Conservation (phyloP, 441 rosid species). For the Populus tomentosa region DNA sequence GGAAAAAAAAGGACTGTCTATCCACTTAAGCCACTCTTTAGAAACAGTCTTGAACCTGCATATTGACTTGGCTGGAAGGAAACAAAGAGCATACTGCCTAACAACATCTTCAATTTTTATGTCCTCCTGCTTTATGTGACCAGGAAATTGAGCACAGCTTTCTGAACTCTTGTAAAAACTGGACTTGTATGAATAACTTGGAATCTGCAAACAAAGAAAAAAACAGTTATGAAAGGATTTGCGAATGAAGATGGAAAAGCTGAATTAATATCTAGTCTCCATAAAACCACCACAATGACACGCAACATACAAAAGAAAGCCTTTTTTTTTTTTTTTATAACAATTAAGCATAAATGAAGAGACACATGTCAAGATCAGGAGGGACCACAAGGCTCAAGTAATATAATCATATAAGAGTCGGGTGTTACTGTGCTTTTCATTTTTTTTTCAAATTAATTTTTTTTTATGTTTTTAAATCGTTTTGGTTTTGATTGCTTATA, state of each 20-base stretch:
- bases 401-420: neutral
- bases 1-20: conserved; percentile 30
- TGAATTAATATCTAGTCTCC: neutral
- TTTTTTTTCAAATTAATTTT: too few relatives aligned
- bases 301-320: neutral
- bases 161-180: neutral
- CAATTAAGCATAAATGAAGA: neutral
- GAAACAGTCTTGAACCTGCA: conserved; percentile 35
- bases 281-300: neutral
- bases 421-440: too few relatives aligned
- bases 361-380: neutral
- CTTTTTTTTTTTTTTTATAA: neutral
- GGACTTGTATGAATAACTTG: neutral
- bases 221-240: neutral
- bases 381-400: neutral
- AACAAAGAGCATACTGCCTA: conserved; percentile 23
- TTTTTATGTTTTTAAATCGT: too few relatives aligned
- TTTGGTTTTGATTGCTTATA: too few relatives aligned
- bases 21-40: conserved; percentile 29
- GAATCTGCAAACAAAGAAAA: conserved; percentile 6
- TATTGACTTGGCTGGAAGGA: conserved; percentile 39
- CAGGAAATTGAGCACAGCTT: neutral
- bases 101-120: conserved; percentile 12
- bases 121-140: neutral
- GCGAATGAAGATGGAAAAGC: neutral